Conservation (phyloP, 345 rosid species). For the Corchorus capsularis region DNA sequence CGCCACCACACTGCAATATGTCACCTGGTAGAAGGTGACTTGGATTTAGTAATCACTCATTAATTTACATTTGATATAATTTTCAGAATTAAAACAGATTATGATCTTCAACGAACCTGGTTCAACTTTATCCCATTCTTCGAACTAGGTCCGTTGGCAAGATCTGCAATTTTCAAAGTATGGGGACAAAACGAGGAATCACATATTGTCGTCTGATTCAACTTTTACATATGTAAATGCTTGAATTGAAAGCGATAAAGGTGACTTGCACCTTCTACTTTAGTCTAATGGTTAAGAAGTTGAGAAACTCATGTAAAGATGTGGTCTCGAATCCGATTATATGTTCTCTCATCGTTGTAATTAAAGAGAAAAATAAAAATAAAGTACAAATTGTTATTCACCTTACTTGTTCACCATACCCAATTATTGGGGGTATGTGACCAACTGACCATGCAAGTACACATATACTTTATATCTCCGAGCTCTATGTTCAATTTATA, state of each 20-base stretch:
- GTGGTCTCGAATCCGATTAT: no score
- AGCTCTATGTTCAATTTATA: not conserved
- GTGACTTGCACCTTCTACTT: no score
- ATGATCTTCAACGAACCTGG: not conserved
- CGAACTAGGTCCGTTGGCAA: not conserved
- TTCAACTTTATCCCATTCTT: not conserved
- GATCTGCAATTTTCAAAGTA: conserved; percentile 4
- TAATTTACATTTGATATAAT: no score
- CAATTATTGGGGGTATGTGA: conserved; percentile 1
- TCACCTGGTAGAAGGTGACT: no score
- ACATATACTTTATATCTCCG: not conserved
- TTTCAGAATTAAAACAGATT: no score
- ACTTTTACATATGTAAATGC: not conserved
- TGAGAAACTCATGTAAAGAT: no score
- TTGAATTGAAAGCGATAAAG: no score
- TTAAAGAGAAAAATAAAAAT: no score
- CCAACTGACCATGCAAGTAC: not conserved
- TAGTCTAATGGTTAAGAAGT: no score
- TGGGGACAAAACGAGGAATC: not conserved
- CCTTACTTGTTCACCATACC: not conserved
- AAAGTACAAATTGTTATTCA: not conserved
- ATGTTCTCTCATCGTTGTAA: no score
- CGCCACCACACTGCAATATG: no score
- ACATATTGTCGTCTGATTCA: not conserved
- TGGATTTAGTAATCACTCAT: no score